Base-by-base conservation (phyloP, 78 protist species). In the Dictyostelium brefeldianum region DNA sequence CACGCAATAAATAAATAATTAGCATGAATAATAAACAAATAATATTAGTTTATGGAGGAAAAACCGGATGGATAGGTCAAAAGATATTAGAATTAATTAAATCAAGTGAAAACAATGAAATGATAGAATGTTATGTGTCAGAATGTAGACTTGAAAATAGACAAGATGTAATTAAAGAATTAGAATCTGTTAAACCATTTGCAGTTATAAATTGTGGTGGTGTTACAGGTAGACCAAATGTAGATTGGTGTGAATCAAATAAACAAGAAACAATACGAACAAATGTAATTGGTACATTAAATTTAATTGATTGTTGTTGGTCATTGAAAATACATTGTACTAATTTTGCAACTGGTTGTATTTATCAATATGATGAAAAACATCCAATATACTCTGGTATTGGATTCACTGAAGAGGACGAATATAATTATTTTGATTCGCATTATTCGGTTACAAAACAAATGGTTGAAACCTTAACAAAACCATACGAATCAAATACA, bases 301-400 rank as follows among this genome's bases (percentile, higher is more conserved):
- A 41, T 65, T 75, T 98, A 46, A 82, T 93, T 4, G 95, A 96
- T 56, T 7, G 74, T 20, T 82, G 97, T 43, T 5, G 36, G 47
- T 14, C 80, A 79, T 17, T 77, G 11, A 75, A 59, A 3, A 75
- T 98, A 7, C 99, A 96, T 90, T 0, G 95, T 12, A 96, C 98
- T 25, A 67, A 91, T 80, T 94, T 97, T 46, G 99, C 97, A 31
- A 98, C 99, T 17, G 99, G 99, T 14, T 98, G 99, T 90, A 92
- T 98, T 31, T 98, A 96, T 92, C 71, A 97, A 51, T 98, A 97
- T 90, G 99, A 97, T 36, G 90, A 90, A 25, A 90, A 81, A 9
- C 97, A 94, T 79, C 75, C 80, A 25, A 9, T 54, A 51, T 14
- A 57, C 36, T 70, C 89, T 15, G 95, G 87, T 14, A 22, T 17